Evolutionary conservation across 2,329 filamentous ascomycete genomes (phyloP).

Genomic region (Lachnellula subtilissima): DNA sequence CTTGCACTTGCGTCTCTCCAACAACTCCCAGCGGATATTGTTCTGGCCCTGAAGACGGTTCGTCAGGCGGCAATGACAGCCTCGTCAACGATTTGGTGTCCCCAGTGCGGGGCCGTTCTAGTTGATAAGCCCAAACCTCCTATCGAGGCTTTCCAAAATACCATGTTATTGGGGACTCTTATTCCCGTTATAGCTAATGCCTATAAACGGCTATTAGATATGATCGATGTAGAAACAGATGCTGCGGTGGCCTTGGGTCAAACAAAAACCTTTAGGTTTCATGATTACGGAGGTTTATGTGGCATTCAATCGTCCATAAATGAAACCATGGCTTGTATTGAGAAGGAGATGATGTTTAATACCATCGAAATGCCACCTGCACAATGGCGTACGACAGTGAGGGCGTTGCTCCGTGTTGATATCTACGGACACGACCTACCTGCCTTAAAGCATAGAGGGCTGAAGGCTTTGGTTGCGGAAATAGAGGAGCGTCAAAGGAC

Average conservation of each 20-base stretch:
- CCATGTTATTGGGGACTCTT: slow-evolving; percentile 54
- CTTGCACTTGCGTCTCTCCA: slow-evolving; percentile 28
- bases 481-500: slow-evolving; percentile 47
- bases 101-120: slow-evolving; percentile 41
- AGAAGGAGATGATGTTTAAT: slow-evolving; percentile 33
- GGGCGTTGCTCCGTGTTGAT: slow-evolving; percentile 51
- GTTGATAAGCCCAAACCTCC: slow-evolving; percentile 36
- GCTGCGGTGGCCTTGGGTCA: slow-evolving; percentile 40
- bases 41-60: slow-evolving; percentile 22
- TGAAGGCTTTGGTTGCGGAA: slow-evolving; percentile 49
- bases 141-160: slow-evolving; percentile 51
- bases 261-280: slow-evolving; percentile 28
- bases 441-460: slow-evolving; percentile 39
- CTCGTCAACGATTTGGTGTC: slow-evolving; percentile 48
- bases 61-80: slow-evolving; percentile 25
- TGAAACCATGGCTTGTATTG: slow-evolving; percentile 13
- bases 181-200: slow-evolving; percentile 54
- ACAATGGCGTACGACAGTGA: slow-evolving; percentile 50
- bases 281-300: slow-evolving; percentile 28
- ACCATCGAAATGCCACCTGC: slow-evolving; percentile 45
- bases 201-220: slow-evolving; percentile 49
- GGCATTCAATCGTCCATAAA: slow-evolving; percentile 7
- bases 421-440: slow-evolving; percentile 46
- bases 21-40: slow-evolving; percentile 26
- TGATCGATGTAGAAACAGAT: slow-evolving; percentile 49